phyloP scores from a whole-genome alignment of 148 eudicot species.

The Cornus florida region DNA sequence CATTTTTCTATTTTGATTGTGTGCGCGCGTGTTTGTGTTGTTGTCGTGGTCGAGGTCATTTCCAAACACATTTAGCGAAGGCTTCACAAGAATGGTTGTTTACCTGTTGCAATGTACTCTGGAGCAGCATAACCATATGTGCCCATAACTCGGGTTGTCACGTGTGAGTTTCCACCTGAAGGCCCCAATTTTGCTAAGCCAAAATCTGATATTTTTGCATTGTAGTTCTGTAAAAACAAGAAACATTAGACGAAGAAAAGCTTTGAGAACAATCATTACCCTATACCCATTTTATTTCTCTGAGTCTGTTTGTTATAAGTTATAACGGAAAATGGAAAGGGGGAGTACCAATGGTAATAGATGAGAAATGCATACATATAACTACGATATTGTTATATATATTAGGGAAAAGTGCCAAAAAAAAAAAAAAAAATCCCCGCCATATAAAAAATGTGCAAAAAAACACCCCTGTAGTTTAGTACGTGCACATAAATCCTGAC shows the following conservation, averaged over 20 bases:
- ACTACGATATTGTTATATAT: background rate
- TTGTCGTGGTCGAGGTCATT: background rate
- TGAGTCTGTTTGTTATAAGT: background rate
- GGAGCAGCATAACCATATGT: slow-evolving; percentile 70
- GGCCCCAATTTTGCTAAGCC: slow-evolving; percentile 72
- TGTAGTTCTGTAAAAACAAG: slow-evolving; percentile 32
- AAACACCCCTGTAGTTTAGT: too few relatives aligned
- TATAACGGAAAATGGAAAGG: background rate
- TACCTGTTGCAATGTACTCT: slow-evolving; percentile 66
- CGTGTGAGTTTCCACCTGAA: slow-evolving; percentile 51
- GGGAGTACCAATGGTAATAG: background rate
- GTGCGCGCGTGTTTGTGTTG: too few relatives aligned
- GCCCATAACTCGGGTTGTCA: slow-evolving; percentile 65
- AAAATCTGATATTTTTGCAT: slow-evolving; percentile 63
- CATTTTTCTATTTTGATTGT: too few relatives aligned
- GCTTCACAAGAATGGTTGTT: background rate
- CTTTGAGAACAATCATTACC: slow-evolving; percentile 1
- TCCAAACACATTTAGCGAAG: background rate
- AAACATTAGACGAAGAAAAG: background rate
- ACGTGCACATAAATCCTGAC: too few relatives aligned
- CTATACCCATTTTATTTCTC: background rate
- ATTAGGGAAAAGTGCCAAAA: too few relatives aligned
- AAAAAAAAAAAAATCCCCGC: too few relatives aligned
- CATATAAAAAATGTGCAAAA: too few relatives aligned
- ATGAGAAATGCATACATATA: background rate